Evolutionary conservation across 768 basidiomycete genomes (phyloP).

Genomic region (Tricholoma hemisulphureum): DNA sequence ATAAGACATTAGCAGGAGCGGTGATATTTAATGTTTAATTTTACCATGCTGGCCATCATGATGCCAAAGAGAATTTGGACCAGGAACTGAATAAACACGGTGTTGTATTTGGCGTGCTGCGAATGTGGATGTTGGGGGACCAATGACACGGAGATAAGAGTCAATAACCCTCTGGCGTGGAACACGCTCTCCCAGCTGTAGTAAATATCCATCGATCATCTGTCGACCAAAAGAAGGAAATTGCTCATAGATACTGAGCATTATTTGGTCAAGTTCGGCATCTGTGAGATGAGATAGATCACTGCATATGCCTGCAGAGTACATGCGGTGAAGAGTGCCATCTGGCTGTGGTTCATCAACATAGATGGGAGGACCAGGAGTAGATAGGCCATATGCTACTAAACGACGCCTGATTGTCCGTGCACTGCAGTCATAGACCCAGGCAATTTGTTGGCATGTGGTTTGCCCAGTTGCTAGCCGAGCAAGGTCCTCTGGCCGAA

Average conservation of each 20-base stretch:
- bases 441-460: conserved; percentile 8
- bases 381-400: conserved; percentile 15
- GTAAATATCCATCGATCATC: conserved; percentile 23
- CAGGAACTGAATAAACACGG: conserved; percentile 22
- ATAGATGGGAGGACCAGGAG: conserved; percentile 18
- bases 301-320: neutral
- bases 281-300: conserved; percentile 3
- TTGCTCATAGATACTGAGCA: conserved; percentile 12
- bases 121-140: conserved; percentile 9
- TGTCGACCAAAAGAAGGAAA: conserved; percentile 22
- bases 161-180: conserved; percentile 15
- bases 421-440: conserved; percentile 8
- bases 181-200: conserved; percentile 13
- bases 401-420: conserved; percentile 16
- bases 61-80: conserved; percentile 31
- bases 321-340: neutral
- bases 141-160: conserved; percentile 21
- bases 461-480: conserved; percentile 1
- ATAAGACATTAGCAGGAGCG: neutral
- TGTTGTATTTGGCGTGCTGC: conserved; percentile 15
- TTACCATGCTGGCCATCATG: conserved; percentile 33
- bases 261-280: conserved; percentile 16
- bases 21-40: no score
- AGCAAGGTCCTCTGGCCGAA: conserved; percentile 9
- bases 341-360: conserved; percentile 6